Evolutionary conservation across 2,329 filamentous ascomycete species (phyloP), one percentile per base, ranked within the genome.

Genomic region (Ophiocordyceps unilateralis): DNA sequence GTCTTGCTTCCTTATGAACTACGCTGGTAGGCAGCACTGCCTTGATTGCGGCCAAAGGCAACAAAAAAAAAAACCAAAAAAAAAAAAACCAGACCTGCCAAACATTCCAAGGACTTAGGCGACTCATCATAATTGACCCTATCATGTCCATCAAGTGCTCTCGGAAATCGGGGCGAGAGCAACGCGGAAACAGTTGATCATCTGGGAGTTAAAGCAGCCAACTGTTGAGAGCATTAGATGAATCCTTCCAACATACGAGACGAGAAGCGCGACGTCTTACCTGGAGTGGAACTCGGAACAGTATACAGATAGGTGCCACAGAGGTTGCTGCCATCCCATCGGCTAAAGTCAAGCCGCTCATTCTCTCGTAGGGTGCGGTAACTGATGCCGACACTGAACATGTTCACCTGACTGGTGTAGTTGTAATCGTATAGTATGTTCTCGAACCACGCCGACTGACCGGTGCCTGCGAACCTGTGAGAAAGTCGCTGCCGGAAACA

Each of bases 301-400:
- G 40, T 36, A 40, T 48, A 48, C 14, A 47, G 36, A 41, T 47
- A 47, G 10, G 28, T 26, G 10, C 43, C 47, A 30, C 49, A 49
- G 37, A 37, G 45, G 38, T 50, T 41, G 28, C 21, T 43, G 34
- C 48, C 47, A 9, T 32, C 23, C n/a, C 36, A 40, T 12, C 45
- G 45, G 44, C 45, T 49, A 20, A 48, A 46, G 36, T 50, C 48
- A 2, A 51, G 45, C 44, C 46, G 45, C 43, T 51, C 49, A 37
- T 49, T 48, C 19, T n/a, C 26, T 24, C 49, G 47, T 4, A 50
- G 44, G 14, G 45, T 43, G 17, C 48, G 47, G 21, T 47, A 48
- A 43, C 40, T 45, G 39, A 51, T 50, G 36, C 49, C 47, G 11
- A 51, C 44, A 30, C 42, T 45, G 43, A 28, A 52, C 39, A 47